Conservation (phyloP, 2,329 filamentous ascomycete genomes). For the Microcyclosporella mali region DNA sequence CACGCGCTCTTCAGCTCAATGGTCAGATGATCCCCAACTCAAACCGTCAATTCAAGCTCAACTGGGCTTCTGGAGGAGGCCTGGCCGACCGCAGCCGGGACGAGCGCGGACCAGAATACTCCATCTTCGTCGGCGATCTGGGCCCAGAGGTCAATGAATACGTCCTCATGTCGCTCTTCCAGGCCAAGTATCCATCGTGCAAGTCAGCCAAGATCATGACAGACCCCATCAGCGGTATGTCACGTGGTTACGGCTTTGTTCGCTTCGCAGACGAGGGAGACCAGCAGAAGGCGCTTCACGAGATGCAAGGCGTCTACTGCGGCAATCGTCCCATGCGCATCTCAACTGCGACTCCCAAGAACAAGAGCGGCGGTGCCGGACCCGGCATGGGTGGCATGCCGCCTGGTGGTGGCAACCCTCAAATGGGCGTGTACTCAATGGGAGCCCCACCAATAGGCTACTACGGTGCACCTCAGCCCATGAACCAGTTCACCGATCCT, state of each 20-base stretch:
- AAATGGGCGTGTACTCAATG: conserved; percentile 64
- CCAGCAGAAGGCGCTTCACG: conserved; percentile 87
- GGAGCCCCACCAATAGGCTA: conserved; percentile 62
- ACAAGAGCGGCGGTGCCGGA: conserved; percentile 54
- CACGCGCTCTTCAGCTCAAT: conserved; percentile 85
- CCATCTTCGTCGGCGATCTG: conserved; percentile 95
- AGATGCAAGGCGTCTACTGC: conserved; percentile 99
- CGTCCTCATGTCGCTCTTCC: conserved; percentile 93
- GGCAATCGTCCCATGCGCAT: conserved; percentile 98
- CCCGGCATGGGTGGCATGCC: conserved; percentile 51
- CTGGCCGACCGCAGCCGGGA: conserved; percentile 91
- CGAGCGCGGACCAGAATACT: conserved; percentile 91
- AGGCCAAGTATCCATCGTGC: conserved; percentile 91
- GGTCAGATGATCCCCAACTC: conserved; percentile 89
- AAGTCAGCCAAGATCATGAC: conserved; percentile 99
- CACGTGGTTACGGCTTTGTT: conserved; percentile 94
- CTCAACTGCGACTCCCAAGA: conserved; percentile 95
- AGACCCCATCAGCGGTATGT: conserved; percentile 95
- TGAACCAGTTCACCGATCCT: conserved; percentile 99
- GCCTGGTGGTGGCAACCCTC: conserved; percentile 38
- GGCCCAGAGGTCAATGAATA: conserved; percentile 99
- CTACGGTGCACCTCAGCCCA: conserved; percentile 66
- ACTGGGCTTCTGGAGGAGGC: conserved; percentile 97
- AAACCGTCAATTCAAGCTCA: conserved; percentile 92
- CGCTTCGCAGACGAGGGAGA: conserved; percentile 93